Conservation (phyloP, 2,329 filamentous ascomycete species). For the Pyrenophora tritici-repentis region DNA sequence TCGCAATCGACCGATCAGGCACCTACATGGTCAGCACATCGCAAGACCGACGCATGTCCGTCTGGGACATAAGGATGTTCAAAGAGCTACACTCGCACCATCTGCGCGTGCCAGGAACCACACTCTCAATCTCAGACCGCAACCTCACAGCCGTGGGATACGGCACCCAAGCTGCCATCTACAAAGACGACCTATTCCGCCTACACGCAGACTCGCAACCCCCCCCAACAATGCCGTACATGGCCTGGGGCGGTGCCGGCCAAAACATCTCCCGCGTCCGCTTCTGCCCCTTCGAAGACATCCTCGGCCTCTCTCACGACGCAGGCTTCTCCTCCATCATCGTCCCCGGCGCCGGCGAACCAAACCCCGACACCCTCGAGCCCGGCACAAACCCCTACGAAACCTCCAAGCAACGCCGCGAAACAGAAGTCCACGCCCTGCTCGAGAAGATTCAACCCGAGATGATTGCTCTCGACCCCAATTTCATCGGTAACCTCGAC, state of each 20-base stretch:
- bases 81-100: conserved; percentile 90
- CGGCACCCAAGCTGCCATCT: conserved; percentile 87
- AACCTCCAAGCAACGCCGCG: conserved; percentile 87
- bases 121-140: conserved; percentile 85
- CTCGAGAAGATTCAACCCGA: conserved; percentile 95
- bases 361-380: conserved; percentile 94
- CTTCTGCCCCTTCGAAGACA: conserved; percentile 95
- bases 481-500: conserved; percentile 88
- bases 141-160: conserved; percentile 87
- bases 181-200: conserved; percentile 81
- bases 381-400: conserved; percentile 83
- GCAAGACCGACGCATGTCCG: conserved; percentile 87
- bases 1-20: conserved; percentile 86
- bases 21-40: conserved; percentile 95
- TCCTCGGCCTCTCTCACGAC: conserved; percentile 83
- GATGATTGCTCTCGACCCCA: conserved; percentile 94
- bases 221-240: conserved; percentile 82
- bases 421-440: conserved; percentile 84
- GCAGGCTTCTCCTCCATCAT: conserved; percentile 88
- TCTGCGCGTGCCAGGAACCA: conserved; percentile 79
- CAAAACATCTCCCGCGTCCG: conserved; percentile 76
- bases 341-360: conserved; percentile 91
- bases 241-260: conserved; percentile 89
- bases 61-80: conserved; percentile 95
- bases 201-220: conserved; percentile 66